Evolutionary conservation across 2,329 filamentous ascomycete species (phyloP).

Genomic region (Keithomyces neogunnii): DNA sequence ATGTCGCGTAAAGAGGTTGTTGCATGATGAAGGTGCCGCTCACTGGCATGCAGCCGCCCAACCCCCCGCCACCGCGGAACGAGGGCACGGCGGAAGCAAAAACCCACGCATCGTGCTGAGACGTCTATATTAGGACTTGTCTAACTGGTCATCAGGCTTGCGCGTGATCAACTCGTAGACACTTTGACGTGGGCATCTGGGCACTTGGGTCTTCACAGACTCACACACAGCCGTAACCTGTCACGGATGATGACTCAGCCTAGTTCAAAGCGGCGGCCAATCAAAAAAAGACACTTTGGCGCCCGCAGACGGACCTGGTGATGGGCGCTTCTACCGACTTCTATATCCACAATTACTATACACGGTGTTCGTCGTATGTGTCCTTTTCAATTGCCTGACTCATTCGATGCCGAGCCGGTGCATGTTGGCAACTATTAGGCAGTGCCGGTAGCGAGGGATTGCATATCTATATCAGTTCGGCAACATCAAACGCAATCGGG

Average conservation of each 20-base stretch:
- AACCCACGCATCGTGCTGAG: no score
- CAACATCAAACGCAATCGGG: neutral
- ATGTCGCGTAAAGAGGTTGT: neutral
- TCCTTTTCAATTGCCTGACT: slow-evolving; percentile 11
- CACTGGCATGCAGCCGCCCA: slow-evolving; percentile 3
- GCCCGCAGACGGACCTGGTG: neutral
- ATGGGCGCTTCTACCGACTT: neutral
- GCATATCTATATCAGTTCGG: neutral
- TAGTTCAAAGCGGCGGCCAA: neutral
- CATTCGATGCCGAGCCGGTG: slow-evolving; percentile 1
- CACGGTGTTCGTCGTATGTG: slow-evolving; percentile 7
- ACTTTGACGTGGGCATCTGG: no score
- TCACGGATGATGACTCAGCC: no score
- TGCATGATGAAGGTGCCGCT: slow-evolving; percentile 1
- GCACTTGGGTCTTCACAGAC: no score
- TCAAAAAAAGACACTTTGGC: neutral
- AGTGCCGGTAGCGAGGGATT: neutral
- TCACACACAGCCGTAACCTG: no score
- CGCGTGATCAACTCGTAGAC: no score
- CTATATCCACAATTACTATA: slow-evolving; percentile 1
- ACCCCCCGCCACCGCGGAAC: slow-evolving; percentile 3
- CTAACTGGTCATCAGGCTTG: no score
- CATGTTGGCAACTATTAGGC: no score
- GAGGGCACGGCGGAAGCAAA: neutral
- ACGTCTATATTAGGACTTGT: no score